phyloP scores from a whole-genome alignment of 495 filamentous ascomycete species.

The Penicillium malachiteum region DNA sequence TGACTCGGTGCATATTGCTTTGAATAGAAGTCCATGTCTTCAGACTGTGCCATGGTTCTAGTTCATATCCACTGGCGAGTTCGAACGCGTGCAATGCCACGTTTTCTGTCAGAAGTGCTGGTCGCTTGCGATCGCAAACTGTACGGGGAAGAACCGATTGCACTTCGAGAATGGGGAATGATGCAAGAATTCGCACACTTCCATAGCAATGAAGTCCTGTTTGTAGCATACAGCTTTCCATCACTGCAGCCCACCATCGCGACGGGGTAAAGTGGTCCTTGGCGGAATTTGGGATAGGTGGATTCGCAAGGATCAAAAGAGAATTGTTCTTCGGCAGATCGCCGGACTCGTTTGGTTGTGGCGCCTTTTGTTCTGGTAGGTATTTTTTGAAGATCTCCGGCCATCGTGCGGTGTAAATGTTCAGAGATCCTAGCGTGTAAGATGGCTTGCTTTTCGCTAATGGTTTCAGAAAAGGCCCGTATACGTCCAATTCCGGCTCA shows the following conservation, averaged over 20 bases:
- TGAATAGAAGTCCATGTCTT: slow-evolving; percentile 33
- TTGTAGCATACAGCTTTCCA: slow-evolving; percentile 33
- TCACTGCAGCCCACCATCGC: slow-evolving; percentile 33
- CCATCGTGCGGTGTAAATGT: slow-evolving; percentile 47
- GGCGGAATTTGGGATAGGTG: slow-evolving; percentile 27
- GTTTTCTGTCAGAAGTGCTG: slow-evolving; percentile 54
- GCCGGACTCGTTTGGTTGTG: slow-evolving; percentile 22
- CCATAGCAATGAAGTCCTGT: slow-evolving; percentile 40
- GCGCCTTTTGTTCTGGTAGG: slow-evolving; percentile 35
- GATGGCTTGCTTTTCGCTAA: slow-evolving; percentile 57
- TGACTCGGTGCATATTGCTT: slow-evolving; percentile 36
- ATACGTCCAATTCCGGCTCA: slow-evolving; percentile 57
- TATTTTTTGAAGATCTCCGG: slow-evolving; percentile 42
- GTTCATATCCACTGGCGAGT: slow-evolving; percentile 35
- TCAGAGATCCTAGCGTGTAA: slow-evolving; percentile 49
- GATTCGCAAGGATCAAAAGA: slow-evolving; percentile 65
- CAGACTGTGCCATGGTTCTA: slow-evolving; percentile 10
- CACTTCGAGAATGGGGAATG: slow-evolving; percentile 53
- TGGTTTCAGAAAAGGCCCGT: slow-evolving; percentile 57
- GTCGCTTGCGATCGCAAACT: slow-evolving; percentile 49
- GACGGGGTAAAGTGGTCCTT: slow-evolving; percentile 41
- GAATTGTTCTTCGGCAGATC: slow-evolving; percentile 55
- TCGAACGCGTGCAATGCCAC: slow-evolving; percentile 49
- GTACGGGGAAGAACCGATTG: slow-evolving; percentile 49
- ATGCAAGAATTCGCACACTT: slow-evolving; percentile 68